Percentiles rank a stretch among this genome's conserved stretches.
phyloP scores from a whole-genome alignment of 1,284 basidiomycete species.

The Fomitopsis palustris region DNA sequence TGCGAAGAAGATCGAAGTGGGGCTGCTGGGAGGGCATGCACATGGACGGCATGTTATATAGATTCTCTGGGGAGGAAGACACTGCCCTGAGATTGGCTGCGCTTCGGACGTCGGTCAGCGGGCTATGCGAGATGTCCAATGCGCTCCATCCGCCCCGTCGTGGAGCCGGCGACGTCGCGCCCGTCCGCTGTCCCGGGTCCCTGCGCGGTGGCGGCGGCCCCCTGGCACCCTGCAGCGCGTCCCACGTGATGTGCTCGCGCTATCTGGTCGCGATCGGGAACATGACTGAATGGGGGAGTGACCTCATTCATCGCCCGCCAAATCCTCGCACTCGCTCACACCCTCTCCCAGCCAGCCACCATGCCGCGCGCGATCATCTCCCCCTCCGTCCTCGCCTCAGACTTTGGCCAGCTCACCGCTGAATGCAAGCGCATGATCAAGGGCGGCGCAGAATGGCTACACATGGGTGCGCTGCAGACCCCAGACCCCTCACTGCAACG shows the following conservation, averaged over 20 bases:
- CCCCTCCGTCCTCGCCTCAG: constrained; percentile 90
- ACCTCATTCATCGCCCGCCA: neutral
- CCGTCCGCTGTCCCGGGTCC: neutral
- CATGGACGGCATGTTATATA: neutral
- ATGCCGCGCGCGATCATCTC: constrained; percentile 89
- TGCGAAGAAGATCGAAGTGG: neutral
- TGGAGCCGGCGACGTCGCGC: neutral
- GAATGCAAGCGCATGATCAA: constrained; percentile 94
- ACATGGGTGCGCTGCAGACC: constrained; percentile 77
- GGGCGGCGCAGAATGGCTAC: constrained; percentile 91
- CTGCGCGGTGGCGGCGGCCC: neutral
- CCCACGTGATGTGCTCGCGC: neutral
- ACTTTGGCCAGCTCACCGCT: constrained; percentile 87
- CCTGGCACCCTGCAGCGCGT: neutral
- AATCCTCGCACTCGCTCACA: neutral
- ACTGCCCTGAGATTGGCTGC: neutral
- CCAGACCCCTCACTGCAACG: neutral
- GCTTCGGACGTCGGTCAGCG: neutral
- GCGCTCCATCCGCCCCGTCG: neutral
- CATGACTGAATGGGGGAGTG: neutral
- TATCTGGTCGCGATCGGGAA: neutral
- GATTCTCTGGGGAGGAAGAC: neutral
- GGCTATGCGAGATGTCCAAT: neutral
- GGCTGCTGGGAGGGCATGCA: neutral
- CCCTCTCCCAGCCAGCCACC: constrained; percentile 2